These are phyloP conservation scores for Penicillium arizonense DNA, from an alignment of 495 filamentous ascomycete genomes.

Conservation along the genomic window DNA sequence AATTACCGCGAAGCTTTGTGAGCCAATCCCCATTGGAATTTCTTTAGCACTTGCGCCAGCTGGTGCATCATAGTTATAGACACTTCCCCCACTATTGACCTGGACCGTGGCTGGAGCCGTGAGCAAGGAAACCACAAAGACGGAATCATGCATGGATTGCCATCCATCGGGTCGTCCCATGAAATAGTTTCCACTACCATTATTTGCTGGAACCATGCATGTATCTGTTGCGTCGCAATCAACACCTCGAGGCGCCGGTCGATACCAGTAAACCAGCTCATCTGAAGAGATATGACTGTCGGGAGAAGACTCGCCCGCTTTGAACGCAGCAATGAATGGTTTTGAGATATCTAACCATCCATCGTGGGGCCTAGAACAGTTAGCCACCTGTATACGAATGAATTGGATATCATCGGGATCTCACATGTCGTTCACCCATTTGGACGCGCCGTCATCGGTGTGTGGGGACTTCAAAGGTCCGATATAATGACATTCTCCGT, in stretches of 20 bases:
- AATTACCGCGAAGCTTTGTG: constrained; percentile 48
- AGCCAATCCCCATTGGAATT: constrained; percentile 51
- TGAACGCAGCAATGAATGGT: constrained; percentile 57
- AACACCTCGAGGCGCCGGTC: constrained; percentile 38
- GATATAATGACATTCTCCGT: constrained; percentile 57
- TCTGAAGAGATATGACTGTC: constrained; percentile 34
- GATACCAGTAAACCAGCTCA: constrained; percentile 44
- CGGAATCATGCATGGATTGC: constrained; percentile 45
- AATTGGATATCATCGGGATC: neutral
- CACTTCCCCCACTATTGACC: constrained; percentile 45
- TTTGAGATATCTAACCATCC: constrained; percentile 41
- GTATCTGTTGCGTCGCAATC: constrained; percentile 33
- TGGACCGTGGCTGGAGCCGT: constrained; percentile 41
- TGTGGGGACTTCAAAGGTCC: constrained; percentile 47
- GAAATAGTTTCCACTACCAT: constrained; percentile 44
- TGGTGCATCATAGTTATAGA: constrained; percentile 31
- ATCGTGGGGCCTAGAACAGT: constrained; percentile 30
- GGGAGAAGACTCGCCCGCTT: constrained; percentile 44
- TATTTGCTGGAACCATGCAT: constrained; percentile 35
- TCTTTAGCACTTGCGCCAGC: constrained; percentile 48
- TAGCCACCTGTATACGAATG: neutral
- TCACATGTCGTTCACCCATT: constrained; percentile 57
- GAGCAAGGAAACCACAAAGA: constrained; percentile 56
- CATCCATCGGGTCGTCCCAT: constrained; percentile 49
- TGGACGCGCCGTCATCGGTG: constrained; percentile 54